Conservation (phyloP, 2,329 filamentous ascomycete genomes). For the Ceratocystiopsis sp. region DNA sequence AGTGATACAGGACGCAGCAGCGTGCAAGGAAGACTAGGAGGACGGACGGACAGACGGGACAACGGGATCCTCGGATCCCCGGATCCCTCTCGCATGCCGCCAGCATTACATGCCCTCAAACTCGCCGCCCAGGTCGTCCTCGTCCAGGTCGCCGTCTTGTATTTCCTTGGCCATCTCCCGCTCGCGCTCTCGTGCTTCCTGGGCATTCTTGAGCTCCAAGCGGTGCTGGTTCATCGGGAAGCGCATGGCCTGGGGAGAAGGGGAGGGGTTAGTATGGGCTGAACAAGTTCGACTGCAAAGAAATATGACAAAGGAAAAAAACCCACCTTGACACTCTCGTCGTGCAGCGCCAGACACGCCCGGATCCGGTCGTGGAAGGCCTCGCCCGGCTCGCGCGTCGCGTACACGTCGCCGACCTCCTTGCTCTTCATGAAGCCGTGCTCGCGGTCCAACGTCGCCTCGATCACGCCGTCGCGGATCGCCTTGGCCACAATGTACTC, state of each 20-base stretch:
- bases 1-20: too few relatives aligned
- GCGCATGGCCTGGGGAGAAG: conserved; percentile 94
- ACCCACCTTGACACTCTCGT: conserved; percentile 91
- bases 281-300: conserved; percentile 10
- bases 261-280: conserved; percentile 7
- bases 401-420: conserved; percentile 89
- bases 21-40: too few relatives aligned
- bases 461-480: conserved; percentile 92
- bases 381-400: conserved; percentile 86
- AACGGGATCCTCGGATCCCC: neutral
- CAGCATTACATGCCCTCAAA: conserved; percentile 73
- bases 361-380: conserved; percentile 94
- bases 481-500: conserved; percentile 99
- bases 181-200: conserved; percentile 93
- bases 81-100: too few relatives aligned
- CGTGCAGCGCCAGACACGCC: conserved; percentile 79
- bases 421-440: conserved; percentile 98
- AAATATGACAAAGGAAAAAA: neutral
- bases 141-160: conserved; percentile 90
- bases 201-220: conserved; percentile 90
- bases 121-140: conserved; percentile 87
- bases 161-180: conserved; percentile 98
- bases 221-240: conserved; percentile 99
- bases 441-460: conserved; percentile 86
- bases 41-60: too few relatives aligned